Evolutionary conservation across 2,329 filamentous ascomycete species (phyloP).

Genomic region (Penicillium sp.): DNA sequence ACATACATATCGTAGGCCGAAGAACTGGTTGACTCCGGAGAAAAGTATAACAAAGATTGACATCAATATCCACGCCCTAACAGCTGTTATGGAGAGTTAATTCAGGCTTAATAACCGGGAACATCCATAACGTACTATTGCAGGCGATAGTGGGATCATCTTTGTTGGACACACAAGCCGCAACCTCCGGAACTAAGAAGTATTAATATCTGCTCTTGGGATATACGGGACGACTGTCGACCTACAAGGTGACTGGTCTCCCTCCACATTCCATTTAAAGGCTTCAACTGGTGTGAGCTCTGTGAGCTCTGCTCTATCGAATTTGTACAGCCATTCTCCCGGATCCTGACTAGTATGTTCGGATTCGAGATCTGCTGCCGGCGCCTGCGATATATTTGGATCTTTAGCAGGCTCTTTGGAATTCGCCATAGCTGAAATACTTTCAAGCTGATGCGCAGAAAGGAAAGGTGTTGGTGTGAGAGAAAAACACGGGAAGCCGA

Average conservation of each 20-base stretch:
- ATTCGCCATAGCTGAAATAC: neutral
- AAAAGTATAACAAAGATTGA: conserved; percentile 22
- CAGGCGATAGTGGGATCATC: conserved; percentile 28
- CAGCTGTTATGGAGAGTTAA: conserved; percentile 12
- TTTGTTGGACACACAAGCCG: conserved; percentile 31
- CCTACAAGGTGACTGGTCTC: conserved; percentile 33
- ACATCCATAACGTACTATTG: conserved; percentile 20
- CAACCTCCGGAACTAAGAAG: conserved; percentile 30
- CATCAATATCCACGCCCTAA: conserved; percentile 26
- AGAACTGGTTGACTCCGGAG: conserved; percentile 21
- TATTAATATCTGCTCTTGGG: neutral
- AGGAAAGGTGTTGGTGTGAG: neutral
- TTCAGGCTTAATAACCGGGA: neutral
- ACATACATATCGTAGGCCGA: conserved; percentile 22
- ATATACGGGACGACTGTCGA: conserved; percentile 3
- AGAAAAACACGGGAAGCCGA: too few species aligned
- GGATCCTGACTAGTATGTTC: conserved; percentile 3
- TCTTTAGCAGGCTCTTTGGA: neutral
- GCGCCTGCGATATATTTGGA: neutral
- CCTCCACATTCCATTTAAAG: conserved; percentile 33
- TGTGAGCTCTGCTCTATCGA: conserved; percentile 16
- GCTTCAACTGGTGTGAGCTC: conserved; percentile 31
- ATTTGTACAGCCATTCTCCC: conserved; percentile 5
- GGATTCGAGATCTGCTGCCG: conserved; percentile 6
- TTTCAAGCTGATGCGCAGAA: neutral